Evolutionary conservation across 192 early-diverging fungal species (phyloP), one percentile per base, ranked within the genome.

Genomic region (Umbelopsis isabellina): DNA sequence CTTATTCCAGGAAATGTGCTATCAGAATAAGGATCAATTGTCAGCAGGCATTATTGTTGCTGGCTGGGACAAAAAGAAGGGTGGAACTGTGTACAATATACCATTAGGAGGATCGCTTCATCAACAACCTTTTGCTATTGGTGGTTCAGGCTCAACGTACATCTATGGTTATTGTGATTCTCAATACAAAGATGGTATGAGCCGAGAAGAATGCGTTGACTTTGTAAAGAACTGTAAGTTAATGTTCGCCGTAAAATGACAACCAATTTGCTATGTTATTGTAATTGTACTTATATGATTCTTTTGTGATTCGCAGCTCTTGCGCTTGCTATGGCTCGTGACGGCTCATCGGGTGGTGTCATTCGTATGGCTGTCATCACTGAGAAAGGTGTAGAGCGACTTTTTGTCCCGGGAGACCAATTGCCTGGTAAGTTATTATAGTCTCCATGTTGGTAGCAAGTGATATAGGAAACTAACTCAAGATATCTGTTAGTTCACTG

Each of bases 141-240:
- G 93, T 61, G 98, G 98, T 44, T 93, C 91, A 73, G 98, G 98
- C 27, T 97, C 95, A 12, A 90, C 92, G 12, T 99, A 93, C 78
- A 97, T 99, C 73, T 99, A 98, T 75, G 98, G 98, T 53, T 99
- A 94, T 80, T 98, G 97, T 77, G 98, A 99, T 85, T 83, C 95
- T 61, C 69, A 77, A 21, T 99, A 86, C 75, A 85, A 82, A 33
- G 89, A 91, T 8, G 83, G 83, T 65, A 97, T 99, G 95, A 90
- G 77, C 37, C 79, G 83, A 72, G 94, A 98, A 25, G 92, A 99
- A 78, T 89, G 90, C 65, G 83, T 98, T 49, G 82, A 91, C 47
- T 98, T 99, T 90, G 91, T 93, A 49, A 99, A 95, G 85, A 97
- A 95, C 79, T 86, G 93, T 96, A 82, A 67, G 85, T 86, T 11